Conservation (phyloP, 2,329 filamentous ascomycete species). For the Trichoderma breve region DNA sequence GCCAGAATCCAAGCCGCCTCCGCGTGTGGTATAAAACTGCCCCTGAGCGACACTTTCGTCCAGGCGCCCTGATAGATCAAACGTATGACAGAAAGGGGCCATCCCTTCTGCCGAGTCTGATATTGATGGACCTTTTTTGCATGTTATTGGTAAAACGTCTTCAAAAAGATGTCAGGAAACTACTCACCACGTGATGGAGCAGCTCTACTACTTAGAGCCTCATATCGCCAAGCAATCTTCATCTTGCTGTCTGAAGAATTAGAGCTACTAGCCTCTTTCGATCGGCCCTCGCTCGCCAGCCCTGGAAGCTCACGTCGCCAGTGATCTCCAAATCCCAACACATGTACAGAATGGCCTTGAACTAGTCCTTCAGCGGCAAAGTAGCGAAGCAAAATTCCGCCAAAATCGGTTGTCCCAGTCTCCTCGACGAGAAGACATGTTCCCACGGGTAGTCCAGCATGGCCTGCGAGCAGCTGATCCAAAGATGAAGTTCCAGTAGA, state of each 20-base stretch:
- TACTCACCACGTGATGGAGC: slow-evolving; percentile 16
- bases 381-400: slow-evolving; percentile 77
- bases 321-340: slow-evolving; percentile 73
- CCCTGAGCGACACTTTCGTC: slow-evolving; percentile 48
- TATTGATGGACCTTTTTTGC: slow-evolving; percentile 8
- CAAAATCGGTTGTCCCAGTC: slow-evolving; percentile 90
- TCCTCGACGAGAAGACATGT: slow-evolving; percentile 81
- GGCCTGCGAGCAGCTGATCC: slow-evolving; percentile 80
- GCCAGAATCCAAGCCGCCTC: slow-evolving; percentile 33
- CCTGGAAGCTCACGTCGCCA: slow-evolving; percentile 87
- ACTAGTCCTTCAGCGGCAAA: slow-evolving; percentile 91
- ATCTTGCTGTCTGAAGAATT: slow-evolving; percentile 66
- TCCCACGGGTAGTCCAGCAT: slow-evolving; percentile 80
- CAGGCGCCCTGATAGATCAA: slow-evolving; percentile 68
- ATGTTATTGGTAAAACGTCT: background rate
- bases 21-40: slow-evolving; percentile 49
- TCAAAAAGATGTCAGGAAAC: background rate
- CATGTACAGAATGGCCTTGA: slow-evolving; percentile 85
- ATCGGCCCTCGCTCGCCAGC: slow-evolving; percentile 46
- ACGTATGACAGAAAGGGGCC: slow-evolving; percentile 65
- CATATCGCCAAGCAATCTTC: slow-evolving; percentile 99
- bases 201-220: slow-evolving; percentile 65
- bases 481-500: slow-evolving; percentile 88
- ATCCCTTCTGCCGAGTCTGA: slow-evolving; percentile 21
- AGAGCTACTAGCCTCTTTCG: slow-evolving; percentile 42